These are phyloP conservation scores for Pyrus betulifolia DNA, from an alignment of 306 rosid genomes.

Conservation along the genomic window DNA sequence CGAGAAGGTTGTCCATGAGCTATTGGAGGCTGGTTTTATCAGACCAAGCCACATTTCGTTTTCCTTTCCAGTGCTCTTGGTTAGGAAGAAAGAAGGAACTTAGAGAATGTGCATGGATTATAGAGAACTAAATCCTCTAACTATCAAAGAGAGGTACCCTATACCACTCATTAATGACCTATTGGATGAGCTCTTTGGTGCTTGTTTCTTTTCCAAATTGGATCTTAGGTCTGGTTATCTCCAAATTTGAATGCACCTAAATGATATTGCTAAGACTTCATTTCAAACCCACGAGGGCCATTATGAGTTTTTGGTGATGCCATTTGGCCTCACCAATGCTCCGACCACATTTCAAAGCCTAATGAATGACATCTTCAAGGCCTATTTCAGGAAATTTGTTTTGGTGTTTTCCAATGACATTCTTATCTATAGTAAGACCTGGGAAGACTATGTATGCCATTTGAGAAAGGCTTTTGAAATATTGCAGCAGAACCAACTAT, in stretches of 20 bases:
- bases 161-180: too few species aligned
- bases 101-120: neutral
- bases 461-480: neutral
- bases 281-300: too few species aligned
- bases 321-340: too few species aligned
- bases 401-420: constrained; percentile 1
- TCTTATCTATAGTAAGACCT: neutral
- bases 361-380: too few species aligned
- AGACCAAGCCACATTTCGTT: neutral
- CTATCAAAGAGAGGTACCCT: neutral
- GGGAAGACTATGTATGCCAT: neutral
- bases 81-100: neutral
- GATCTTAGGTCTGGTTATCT: too few species aligned
- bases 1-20: neutral
- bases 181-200: too few species aligned
- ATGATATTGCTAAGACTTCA: too few species aligned
- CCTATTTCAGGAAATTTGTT: neutral
- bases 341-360: too few species aligned
- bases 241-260: too few species aligned
- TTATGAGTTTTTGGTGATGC: too few species aligned
- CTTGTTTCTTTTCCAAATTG: too few species aligned
- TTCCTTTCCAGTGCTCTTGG: neutral
- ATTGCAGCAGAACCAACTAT: neutral
- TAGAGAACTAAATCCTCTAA: neutral
- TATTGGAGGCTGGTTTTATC: neutral